A percentile compares a stretch with the other conserved stretches of the same genome.
Evolutionary conservation across 805 yeast genomes (phyloP).

Genomic region (Pichia californica): DNA sequence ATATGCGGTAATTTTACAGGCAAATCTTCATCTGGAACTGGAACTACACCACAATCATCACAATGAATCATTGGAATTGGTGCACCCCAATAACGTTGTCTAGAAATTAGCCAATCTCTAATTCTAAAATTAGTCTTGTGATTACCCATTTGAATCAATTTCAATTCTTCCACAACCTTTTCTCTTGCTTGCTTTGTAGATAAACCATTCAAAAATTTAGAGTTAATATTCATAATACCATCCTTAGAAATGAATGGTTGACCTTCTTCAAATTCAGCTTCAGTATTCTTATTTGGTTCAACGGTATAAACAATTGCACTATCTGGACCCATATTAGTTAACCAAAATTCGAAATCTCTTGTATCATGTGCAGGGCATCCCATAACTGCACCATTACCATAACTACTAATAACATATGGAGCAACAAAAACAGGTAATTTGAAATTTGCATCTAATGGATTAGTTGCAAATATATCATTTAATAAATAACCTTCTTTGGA

Average conservation of each 20-base stretch:
- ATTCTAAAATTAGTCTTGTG: conserved; percentile 51
- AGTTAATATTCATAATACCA: conserved; percentile 43
- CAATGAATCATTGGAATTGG: conserved; percentile 96
- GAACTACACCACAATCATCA: conserved; percentile 76
- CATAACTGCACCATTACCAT: conserved; percentile 95
- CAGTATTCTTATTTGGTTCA: conserved; percentile 28
- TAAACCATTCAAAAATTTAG: conserved; percentile 48
- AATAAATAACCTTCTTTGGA: conserved; percentile 59
- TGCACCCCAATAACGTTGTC: conserved; percentile 98
- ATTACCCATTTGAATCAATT: conserved; percentile 34
- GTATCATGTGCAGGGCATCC: conserved; percentile 95
- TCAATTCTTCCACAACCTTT: conserved; percentile 39
- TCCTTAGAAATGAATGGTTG: conserved; percentile 33
- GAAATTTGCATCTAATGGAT: conserved; percentile 50
- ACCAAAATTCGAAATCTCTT: conserved; percentile 82
- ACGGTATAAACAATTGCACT: conserved; percentile 38
- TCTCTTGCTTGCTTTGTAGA: conserved; percentile 44
- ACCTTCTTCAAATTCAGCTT: conserved; percentile 8
- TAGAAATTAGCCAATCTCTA: conserved; percentile 90
- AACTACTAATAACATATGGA: conserved; percentile 77
- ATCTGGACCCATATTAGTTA: conserved; percentile 42
- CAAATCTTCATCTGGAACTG: conserved; percentile 82
- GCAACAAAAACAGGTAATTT: conserved; percentile 78
- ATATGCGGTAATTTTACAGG: conserved; percentile 76
- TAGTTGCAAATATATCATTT: conserved; percentile 34